A percentile compares a stretch with the other conserved stretches of the same genome.
These are phyloP conservation scores for Xylaria sp. DNA, from an alignment of 2,329 filamentous ascomycete species.

Conservation along the genomic window DNA sequence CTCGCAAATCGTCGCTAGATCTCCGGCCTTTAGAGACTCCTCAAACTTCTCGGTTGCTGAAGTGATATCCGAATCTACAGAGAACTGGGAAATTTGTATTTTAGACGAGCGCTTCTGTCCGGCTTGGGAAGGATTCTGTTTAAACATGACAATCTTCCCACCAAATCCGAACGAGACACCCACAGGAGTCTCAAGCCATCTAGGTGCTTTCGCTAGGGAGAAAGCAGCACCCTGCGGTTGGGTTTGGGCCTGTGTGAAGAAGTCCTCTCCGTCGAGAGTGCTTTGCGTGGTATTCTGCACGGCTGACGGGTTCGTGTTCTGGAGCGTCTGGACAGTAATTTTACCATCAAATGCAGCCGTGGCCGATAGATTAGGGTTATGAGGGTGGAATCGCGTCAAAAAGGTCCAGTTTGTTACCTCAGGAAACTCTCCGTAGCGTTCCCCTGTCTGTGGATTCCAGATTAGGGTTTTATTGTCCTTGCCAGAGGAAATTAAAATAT, in stretches of 20 bases:
- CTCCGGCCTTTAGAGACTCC: slow-evolving; percentile 78
- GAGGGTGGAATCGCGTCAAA: slow-evolving; percentile 91
- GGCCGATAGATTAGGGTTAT: slow-evolving; percentile 90
- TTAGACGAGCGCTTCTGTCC: slow-evolving; percentile 78
- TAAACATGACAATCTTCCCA: slow-evolving; percentile 86
- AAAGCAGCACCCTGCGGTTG: slow-evolving; percentile 93
- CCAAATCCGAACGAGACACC: slow-evolving; percentile 96
- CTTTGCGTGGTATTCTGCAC: slow-evolving; percentile 74
- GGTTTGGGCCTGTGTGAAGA: slow-evolving; percentile 92
- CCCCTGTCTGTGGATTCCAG: slow-evolving; percentile 95
- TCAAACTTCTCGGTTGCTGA: slow-evolving; percentile 89
- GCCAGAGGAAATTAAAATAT: slow-evolving; percentile 89
- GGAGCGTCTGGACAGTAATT: slow-evolving; percentile 91
- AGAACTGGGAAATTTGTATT: slow-evolving; percentile 86
- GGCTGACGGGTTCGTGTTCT: slow-evolving; percentile 87
- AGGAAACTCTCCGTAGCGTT: slow-evolving; percentile 89
- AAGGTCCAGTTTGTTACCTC: slow-evolving; percentile 99
- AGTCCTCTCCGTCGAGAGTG: slow-evolving; percentile 89
- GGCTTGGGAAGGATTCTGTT: slow-evolving; percentile 65
- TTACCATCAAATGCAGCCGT: slow-evolving; percentile 98
- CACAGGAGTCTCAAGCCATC: slow-evolving; percentile 87
- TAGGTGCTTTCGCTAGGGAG: slow-evolving; percentile 84
- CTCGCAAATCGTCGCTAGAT: slow-evolving; percentile 83
- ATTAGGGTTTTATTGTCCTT: slow-evolving; percentile 96
- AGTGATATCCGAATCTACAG: slow-evolving; percentile 87